Conservation (phyloP, 2,329 filamentous ascomycete genomes). For the Amylocarpus encephaloides region DNA sequence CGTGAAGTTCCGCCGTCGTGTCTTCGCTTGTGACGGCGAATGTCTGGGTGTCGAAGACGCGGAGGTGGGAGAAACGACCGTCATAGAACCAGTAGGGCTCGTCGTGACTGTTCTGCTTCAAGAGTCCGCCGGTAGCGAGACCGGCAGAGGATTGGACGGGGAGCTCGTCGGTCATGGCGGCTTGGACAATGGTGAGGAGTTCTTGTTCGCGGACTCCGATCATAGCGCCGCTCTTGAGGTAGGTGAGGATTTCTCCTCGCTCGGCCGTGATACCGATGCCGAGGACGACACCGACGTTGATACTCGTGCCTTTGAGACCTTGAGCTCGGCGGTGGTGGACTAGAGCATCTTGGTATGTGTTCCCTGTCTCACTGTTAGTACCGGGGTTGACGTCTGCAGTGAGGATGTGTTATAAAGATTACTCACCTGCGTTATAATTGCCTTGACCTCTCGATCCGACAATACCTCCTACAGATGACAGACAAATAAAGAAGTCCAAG, state of each 20-base stretch:
- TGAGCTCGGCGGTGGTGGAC: slow-evolving; percentile 2
- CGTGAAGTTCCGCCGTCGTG: too few species aligned
- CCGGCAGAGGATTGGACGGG: slow-evolving; percentile 41
- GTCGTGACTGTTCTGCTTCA: slow-evolving; percentile 43
- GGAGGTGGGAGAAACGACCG: not conserved
- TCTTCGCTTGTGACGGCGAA: too few species aligned
- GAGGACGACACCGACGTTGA: not conserved
- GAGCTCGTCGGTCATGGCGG: slow-evolving; percentile 47
- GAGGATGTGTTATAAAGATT: too few species aligned
- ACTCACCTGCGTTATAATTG: slow-evolving; percentile 19
- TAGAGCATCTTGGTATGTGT: slow-evolving; percentile 24
- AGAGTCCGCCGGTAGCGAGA: not conserved
- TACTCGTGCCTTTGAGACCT: not conserved
- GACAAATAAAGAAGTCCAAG: slow-evolving; percentile 31
- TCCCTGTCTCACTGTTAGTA: too few species aligned
- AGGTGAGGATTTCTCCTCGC: not conserved
- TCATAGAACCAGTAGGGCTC: slow-evolving; percentile 43
- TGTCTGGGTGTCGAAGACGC: not conserved
- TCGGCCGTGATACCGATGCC: not conserved
- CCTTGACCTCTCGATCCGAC: slow-evolving; percentile 6
- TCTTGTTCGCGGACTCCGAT: slow-evolving; percentile 10
- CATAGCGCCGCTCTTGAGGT: not conserved
- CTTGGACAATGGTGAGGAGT: slow-evolving; percentile 34
- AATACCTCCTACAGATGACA: slow-evolving; percentile 32
- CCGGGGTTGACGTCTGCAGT: too few species aligned